Conservation (phyloP, 352 stramenopile species). For the Phytophthora lateralis region DNA sequence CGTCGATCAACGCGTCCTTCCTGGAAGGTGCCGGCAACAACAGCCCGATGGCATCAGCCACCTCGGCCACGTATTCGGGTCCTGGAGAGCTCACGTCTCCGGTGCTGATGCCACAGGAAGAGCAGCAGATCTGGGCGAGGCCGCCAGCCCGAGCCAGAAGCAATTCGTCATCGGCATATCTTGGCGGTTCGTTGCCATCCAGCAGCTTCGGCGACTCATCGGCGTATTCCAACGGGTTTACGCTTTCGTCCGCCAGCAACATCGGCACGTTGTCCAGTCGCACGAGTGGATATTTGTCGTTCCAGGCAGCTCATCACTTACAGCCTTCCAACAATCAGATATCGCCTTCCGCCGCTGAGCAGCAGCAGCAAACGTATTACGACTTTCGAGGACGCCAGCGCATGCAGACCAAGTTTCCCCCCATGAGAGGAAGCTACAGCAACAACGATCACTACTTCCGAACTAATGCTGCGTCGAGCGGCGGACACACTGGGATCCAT, state of each 20-base stretch:
- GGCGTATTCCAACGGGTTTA: slow-evolving; percentile 30
- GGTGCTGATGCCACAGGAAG: slow-evolving; percentile 39
- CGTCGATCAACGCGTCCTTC: slow-evolving; percentile 63
- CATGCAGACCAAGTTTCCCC: slow-evolving; percentile 25
- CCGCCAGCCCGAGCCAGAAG: slow-evolving; percentile 36
- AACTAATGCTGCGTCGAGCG: slow-evolving; percentile 13
- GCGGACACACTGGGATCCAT: slow-evolving; percentile 11
- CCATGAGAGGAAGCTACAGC: slow-evolving; percentile 33
- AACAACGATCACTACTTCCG: slow-evolving; percentile 30
- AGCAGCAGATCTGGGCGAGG: slow-evolving; percentile 40
- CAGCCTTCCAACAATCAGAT: slow-evolving; percentile 35
- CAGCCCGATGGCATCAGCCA: slow-evolving; percentile 32
- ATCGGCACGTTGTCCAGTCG: slow-evolving; percentile 28
- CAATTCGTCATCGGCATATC: slow-evolving; percentile 51
- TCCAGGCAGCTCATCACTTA: slow-evolving; percentile 29
- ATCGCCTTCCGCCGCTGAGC: slow-evolving; percentile 18
- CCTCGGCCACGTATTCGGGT: slow-evolving; percentile 33
- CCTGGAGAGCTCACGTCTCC: slow-evolving; percentile 29
- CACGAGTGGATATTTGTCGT: slow-evolving; percentile 32
- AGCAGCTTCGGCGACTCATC: slow-evolving; percentile 31
- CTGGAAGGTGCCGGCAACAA: slow-evolving; percentile 43
- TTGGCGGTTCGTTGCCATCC: slow-evolving; percentile 33
- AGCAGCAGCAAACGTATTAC: slow-evolving; percentile 36
- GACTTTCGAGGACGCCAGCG: slow-evolving; percentile 30
- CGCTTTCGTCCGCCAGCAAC: slow-evolving; percentile 19